Percentiles rank a stretch among this genome's conserved stretches.
Conservation (phyloP, 345 rosid genomes). For the Angophora floribunda region DNA sequence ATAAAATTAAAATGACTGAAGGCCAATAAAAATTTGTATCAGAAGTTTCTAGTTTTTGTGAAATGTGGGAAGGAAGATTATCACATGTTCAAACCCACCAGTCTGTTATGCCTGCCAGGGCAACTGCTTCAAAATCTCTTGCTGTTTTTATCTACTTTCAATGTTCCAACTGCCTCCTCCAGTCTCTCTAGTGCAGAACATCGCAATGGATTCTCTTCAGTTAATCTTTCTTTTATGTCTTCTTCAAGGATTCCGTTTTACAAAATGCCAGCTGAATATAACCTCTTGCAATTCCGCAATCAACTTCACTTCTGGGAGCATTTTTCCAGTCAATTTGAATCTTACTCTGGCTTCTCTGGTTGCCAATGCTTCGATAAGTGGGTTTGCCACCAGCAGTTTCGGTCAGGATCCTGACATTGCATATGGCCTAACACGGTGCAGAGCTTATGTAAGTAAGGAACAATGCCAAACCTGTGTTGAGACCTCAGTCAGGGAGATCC, state of each 20-base stretch:
- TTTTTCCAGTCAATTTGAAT: conserved; percentile 8
- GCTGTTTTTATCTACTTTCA: background rate
- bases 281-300: background rate
- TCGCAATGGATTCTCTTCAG: background rate
- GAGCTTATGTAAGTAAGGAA: conserved; percentile 2
- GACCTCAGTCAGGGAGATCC: background rate
- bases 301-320: conserved; percentile 12
- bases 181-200: background rate
- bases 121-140: background rate
- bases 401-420: conserved; percentile 2
- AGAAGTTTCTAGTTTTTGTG: background rate
- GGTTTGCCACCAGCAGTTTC: background rate
- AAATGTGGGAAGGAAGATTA: background rate
- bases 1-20: background rate
- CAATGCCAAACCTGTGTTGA: conserved; percentile 15
- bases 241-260: background rate
- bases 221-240: background rate
- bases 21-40: background rate
- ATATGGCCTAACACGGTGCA: conserved; percentile 17
- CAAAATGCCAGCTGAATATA: background rate
- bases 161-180: background rate
- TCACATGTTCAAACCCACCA: background rate
- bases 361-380: conserved; percentile 8
- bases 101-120: background rate
- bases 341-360: conserved; percentile 5